Base-by-base conservation (phyloP, 768 basidiomycete species). In the Phanerodontia chrysosporium region DNA sequence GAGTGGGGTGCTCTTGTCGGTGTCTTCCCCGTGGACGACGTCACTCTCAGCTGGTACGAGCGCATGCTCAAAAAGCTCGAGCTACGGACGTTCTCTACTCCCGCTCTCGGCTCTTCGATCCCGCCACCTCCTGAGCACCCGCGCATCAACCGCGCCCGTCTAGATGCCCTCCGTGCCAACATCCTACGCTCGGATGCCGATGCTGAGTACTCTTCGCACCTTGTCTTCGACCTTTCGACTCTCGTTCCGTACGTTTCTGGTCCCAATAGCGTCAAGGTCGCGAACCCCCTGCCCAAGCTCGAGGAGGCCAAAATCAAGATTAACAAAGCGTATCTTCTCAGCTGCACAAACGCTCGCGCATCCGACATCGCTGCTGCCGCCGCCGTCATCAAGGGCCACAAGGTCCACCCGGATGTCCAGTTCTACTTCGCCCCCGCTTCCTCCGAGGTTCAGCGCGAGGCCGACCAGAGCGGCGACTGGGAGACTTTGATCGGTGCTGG, bases 1-100 rank as follows among this genome's bases (percentile, higher is more conserved):
- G 97, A 99, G 73, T 99, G 97, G 97, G 97, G 97, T 45, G 97
- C 97, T 2, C 82, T 99, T 1, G 95, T 85, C 8, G 97, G 97
- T 30, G 85, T 97, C 7, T 98, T 99, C 78, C 95, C 96, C 0
- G 87, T 92, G 5, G 97, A 99, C 68, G 79, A 85, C 21, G 85
- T 83, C 9, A 81, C 95, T 21, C 68, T 95, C 35, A 72, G 83
- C 27, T 99, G 95, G 95, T 99, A 98, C 70, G 89, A 92, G 45
- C 74, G 76, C 4, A 76, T 82, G 13, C 72, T 96, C 61, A 79
- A 78, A 62, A 91, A 86, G 72, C 78, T 89, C 44, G 90, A 95
- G 68, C 74, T 86, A 30, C 82, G 89, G 30, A 86, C 88, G 5
- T 96, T 94, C 75, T 78, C 85, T 14, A 79, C 82, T 4, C 69